phyloP scores from a whole-genome alignment of 129 eudicot genomes.

The Artemisia annua region DNA sequence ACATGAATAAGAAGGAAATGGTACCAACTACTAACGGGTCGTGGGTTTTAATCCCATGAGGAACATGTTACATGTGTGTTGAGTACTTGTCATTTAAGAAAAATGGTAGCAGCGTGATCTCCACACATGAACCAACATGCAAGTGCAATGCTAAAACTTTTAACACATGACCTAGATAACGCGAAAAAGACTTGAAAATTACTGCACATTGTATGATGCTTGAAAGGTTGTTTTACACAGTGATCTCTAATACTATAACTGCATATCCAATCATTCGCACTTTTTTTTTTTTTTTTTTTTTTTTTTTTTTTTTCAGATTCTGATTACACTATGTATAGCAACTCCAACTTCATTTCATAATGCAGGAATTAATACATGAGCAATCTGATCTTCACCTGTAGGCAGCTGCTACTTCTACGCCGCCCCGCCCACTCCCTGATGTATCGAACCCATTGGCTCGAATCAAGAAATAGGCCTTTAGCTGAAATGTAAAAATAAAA shows the following conservation, averaged over 20 bases:
- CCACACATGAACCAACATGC: too few species aligned
- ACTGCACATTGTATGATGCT: slow-evolving; percentile 36
- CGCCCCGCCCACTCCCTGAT: background rate
- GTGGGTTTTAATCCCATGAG: too few species aligned
- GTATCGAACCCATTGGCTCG: slow-evolving; percentile 4
- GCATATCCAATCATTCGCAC: slow-evolving; percentile 31
- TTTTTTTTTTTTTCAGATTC: background rate
- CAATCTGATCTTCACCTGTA: slow-evolving; percentile 17
- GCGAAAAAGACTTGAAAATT: slow-evolving; percentile 14
- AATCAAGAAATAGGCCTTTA: background rate
- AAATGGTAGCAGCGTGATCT: too few species aligned
- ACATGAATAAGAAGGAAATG: too few species aligned
- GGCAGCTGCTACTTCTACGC: background rate
- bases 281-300: slow-evolving; percentile 4
- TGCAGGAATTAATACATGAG: slow-evolving; percentile 13
- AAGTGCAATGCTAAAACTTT: background rate
- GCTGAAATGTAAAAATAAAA: slow-evolving; percentile 23
- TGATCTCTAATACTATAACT: slow-evolving; percentile 30
- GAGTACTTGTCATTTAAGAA: too few species aligned
- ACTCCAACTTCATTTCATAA: slow-evolving; percentile 12
- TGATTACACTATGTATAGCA: slow-evolving; percentile 22
- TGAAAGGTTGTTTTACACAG: slow-evolving; percentile 34
- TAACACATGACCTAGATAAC: background rate
- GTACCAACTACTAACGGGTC: too few species aligned
- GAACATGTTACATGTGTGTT: too few species aligned